phyloP scores from a whole-genome alignment of 2,329 filamentous ascomycete species.

The Ceratocystis eucalypticola region DNA sequence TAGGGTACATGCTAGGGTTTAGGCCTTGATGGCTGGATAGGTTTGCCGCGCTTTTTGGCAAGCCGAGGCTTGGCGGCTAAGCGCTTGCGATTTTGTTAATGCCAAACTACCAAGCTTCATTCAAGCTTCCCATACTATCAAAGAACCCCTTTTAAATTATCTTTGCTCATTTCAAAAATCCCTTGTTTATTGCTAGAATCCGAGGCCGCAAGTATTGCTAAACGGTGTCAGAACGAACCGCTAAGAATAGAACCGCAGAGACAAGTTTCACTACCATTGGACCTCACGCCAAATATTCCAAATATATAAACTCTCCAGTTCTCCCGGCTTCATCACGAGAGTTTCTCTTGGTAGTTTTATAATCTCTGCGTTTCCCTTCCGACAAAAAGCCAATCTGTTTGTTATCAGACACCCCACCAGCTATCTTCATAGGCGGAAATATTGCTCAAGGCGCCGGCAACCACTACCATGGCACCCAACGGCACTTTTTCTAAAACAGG shows the following conservation, averaged over 20 bases:
- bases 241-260: too few relatives aligned
- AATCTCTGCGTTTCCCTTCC: too few relatives aligned
- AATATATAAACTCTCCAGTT: too few relatives aligned
- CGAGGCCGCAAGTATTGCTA: too few relatives aligned
- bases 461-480: constrained; percentile 8
- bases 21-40: not conserved
- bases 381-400: too few relatives aligned
- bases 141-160: not conserved
- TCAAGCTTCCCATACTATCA: not conserved
- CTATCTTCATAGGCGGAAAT: too few relatives aligned
- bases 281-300: too few relatives aligned
- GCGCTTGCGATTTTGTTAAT: not conserved
- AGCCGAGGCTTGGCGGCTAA: not conserved
- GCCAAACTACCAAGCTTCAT: not conserved
- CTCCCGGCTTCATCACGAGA: too few relatives aligned
- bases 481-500: constrained; percentile 2
- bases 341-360: not conserved
- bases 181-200: not conserved
- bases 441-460: not conserved
- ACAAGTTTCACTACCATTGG: too few relatives aligned
- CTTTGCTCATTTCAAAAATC: not conserved
- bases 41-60: not conserved
- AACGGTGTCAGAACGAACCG: too few relatives aligned
- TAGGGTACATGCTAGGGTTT: not conserved
- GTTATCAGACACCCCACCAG: too few relatives aligned